Base-by-base conservation (phyloP, 2,329 filamentous ascomycete genomes). In the Claviceps purpurea region DNA sequence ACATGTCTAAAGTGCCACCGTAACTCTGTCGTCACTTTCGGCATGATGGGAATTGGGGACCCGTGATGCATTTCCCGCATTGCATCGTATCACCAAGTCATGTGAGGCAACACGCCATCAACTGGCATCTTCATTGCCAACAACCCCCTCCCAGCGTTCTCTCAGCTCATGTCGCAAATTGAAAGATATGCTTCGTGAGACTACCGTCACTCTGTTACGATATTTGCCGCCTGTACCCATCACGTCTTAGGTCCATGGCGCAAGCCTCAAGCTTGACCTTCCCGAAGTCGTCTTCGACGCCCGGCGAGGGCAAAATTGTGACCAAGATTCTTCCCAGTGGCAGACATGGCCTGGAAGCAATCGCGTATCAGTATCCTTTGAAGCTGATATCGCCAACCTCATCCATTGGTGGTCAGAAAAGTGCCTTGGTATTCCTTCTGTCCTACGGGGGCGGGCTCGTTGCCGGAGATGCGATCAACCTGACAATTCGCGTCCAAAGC, bases 381-480 rank as follows among this genome's bases (percentile, higher is more conserved):
- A 98, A 98, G 68, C 78, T 98, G 53, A 87, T 98, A 56, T 85
- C 89, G 0, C 89, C 91, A 14, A 55, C 49, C 1, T 77, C 83
- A 14, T 79, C 85, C 11, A 73, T 82, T 5, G 74, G 77, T 47
- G 72, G 78, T 42, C 76, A 82, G 52, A 75, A 77, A 57, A 87
- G 87, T 52, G 77, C 89, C 8, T 79, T 93, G 37, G 82, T 95
- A 42, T 97, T 95, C 64, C 76, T 97, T 40, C 77, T 98, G 48
- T 95, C 90, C 0, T 98, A 97, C 64, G 93, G 93, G 49, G 93
- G 93, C 44, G 93, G 93, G 2, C 79, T 98, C 14, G 87, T 98
- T 1, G 87, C 85, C 13, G 89, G 90, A 43, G 93, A 98, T 66
- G 74, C 79, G 57, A 84, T 97, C 65, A 74, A 84, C 61, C 78